phyloP scores from a whole-genome alignment of 164 flowering plant genomes.

The Liquidambar formosana region DNA sequence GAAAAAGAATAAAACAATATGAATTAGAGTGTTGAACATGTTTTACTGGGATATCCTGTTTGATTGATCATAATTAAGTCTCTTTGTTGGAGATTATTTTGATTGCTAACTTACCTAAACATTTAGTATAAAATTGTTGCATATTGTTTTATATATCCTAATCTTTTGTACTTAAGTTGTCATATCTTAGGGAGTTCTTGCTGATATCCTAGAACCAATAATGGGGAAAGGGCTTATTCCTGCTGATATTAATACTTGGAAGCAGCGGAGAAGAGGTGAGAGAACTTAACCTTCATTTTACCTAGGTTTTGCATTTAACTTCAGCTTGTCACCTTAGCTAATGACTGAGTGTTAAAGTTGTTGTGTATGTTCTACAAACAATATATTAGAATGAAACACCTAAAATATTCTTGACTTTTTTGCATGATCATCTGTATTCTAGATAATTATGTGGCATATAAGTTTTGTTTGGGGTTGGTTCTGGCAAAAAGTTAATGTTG shows the following conservation, averaged over 20 bases:
- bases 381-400: neutral
- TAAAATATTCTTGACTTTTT: neutral
- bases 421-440: too few species aligned
- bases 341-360: neutral
- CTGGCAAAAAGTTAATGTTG: too few species aligned
- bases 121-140: neutral
- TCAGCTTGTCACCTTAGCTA: neutral
- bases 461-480: neutral
- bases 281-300: neutral
- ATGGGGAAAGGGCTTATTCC: slow-evolving; percentile 99
- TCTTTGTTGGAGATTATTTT: too few species aligned
- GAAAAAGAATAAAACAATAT: too few species aligned
- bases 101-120: neutral
- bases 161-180: neutral
- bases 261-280: slow-evolving; percentile 88
- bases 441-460: too few species aligned
- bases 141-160: slow-evolving; percentile 3
- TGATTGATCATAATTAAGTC: too few species aligned
- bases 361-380: neutral
- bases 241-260: slow-evolving; percentile 97
- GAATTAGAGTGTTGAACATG: too few species aligned
- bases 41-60: too few species aligned
- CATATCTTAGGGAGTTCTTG: slow-evolving; percentile 79
- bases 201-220: slow-evolving; percentile 95
- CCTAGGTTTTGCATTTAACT: neutral